Evolutionary conservation across 331 rosid genomes (phyloP), one percentile per base, ranked within the genome.

Genomic region (Spiraea crenata): DNA sequence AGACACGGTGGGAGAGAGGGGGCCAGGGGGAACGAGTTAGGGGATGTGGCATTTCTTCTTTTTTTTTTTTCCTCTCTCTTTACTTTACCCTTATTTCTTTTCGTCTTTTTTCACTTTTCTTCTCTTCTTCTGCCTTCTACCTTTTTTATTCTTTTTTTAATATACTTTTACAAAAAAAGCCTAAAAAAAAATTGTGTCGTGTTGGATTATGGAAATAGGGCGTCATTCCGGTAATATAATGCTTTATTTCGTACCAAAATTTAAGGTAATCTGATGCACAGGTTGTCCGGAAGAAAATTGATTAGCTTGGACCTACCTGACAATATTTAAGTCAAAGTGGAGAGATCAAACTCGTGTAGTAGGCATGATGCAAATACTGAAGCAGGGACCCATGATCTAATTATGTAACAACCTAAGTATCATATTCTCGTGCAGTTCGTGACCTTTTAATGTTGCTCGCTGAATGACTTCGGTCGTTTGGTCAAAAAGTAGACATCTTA

Each of bases 341-440:
- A 34, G 14, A 44, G 56, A 52, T 15, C 45, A 35, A 38, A 38
- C 37, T 54, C 52, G 31, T 45, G 44, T 20, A 14, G 9, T 2
- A 50, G 59, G n/a, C 16, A n/a, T 76, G 78, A 57, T 49, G 45
- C 7, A 65, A 63, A 20, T 63, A 10, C 1, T 65, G 67, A 66
- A 15, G 69, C 69, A 16, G 48, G 47, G 65, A 60, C 39, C 40
- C 52, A 14, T 42, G 35, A 16, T 69, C 25, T 61, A 31, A 49
- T 49, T 76, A 60, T 51, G 68, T 16, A 57, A 66, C 65, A 39
- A 48, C 57, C 5, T 4, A 17, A 41, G 77, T 55, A 51, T 75
- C 51, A 64, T 77, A 16, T 49, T 46, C 60, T 64, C 59, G 42
- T 35, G 73, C 77, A 10, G 76, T 71, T 25, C 39, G 65, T 72